Evolutionary conservation across 495 filamentous ascomycete genomes (phyloP), one percentile per base, ranked within the genome.

Genomic region (Trichoderma virens): DNA sequence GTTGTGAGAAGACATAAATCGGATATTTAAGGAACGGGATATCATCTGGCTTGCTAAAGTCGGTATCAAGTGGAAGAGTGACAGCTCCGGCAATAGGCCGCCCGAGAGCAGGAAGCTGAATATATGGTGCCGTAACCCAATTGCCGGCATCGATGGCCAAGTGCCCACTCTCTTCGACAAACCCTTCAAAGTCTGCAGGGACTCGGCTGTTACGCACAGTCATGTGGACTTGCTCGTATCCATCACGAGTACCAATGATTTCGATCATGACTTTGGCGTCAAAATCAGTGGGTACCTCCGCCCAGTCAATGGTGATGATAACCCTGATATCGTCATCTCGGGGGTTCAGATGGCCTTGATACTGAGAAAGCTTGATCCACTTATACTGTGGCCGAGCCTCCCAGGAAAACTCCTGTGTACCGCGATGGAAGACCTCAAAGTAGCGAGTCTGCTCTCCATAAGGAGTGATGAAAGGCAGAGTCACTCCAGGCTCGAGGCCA

Each of bases 41-140:
- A 0, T 61, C 35, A 9, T 61, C 35, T 23, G 60, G 60, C 31
- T 61, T 38, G 60, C 60, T 41, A 18, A 61, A 61, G 18, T 61
- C 60, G 30, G 35, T 35, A 27, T 61, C 35, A 25, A 35, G 23
- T 34, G 60, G 35, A 7, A 61, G 60, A 1, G 60, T 61, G n/a
- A 35, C 60, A 20, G 35, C 31, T 35, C 35, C 60, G n/a, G 32
- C 31, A 13, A 35, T 25, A 23, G 31, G 60, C 5, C 60, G 28
- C 6, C 60, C 60, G 8, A 61, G 60, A 23, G 35, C 35, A 23
- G 60, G 60, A 9, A 61, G 60, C 60, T 61, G 35, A 3, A 61
- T 61, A 16, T 61, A 61, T 16, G 60, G 60, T 30, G 14, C n/a
- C 31, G 60, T 61, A 14, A 38, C 60, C 23, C 13, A 41, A 14